Conservation (phyloP, 306 rosid species). For the Cucumis melo region DNA sequence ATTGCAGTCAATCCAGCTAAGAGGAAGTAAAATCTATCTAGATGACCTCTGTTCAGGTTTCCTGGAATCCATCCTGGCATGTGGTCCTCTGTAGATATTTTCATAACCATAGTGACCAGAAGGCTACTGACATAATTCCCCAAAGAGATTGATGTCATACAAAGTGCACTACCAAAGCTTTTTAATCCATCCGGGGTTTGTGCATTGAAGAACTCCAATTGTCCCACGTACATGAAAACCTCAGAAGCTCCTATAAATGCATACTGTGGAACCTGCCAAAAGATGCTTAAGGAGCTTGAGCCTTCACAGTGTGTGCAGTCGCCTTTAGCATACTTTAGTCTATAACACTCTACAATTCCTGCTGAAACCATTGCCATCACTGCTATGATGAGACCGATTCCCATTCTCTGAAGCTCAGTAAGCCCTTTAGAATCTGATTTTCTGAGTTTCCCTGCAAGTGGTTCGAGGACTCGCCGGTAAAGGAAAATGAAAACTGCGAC, state of each 20-base stretch:
- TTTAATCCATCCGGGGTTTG: constrained; percentile 95
- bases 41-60: constrained; percentile 89
- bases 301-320: constrained; percentile 51
- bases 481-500: constrained; percentile 85
- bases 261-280: constrained; percentile 96
- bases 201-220: constrained; percentile 91
- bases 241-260: constrained; percentile 95
- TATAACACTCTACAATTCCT: constrained; percentile 77
- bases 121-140: constrained; percentile 94
- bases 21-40: constrained; percentile 90
- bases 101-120: constrained; percentile 85
- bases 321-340: constrained; percentile 61
- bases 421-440: constrained; percentile 61
- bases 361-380: constrained; percentile 90
- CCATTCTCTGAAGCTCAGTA: constrained; percentile 96
- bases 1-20: constrained; percentile 71
- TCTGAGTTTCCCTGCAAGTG: constrained; percentile 51
- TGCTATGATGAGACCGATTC: constrained; percentile 88
- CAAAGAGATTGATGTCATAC: constrained; percentile 92
- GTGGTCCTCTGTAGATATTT: constrained; percentile 79
- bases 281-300: constrained; percentile 76
- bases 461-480: constrained; percentile 72
- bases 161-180: constrained; percentile 96
- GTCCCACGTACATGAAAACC: constrained; percentile 98
- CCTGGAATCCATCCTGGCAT: constrained; percentile 99